Evolutionary conservation across 1,284 basidiomycete species (phyloP), one percentile per base, ranked within the genome.

Genomic region (Cryptococcus jaspeensis): DNA sequence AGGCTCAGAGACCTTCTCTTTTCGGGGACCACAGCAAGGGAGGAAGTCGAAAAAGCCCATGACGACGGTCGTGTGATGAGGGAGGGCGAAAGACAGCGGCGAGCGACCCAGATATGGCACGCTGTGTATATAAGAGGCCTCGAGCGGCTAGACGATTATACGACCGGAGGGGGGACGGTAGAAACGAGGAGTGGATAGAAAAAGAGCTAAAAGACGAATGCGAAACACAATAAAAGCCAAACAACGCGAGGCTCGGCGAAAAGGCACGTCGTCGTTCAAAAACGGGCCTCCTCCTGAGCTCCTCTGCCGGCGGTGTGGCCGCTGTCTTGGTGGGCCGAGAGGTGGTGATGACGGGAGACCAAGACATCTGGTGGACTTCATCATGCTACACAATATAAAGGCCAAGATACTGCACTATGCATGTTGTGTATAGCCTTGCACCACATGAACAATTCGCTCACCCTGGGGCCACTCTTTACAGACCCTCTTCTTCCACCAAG

Each of bases 31-130:
- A 56, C 64, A 66, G 38, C 64, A 66, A 16, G 60, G 56, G 11
- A 66, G 47, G 32, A 60, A 62, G 47, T 60, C 62, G 32, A 66
- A 50, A 32, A 66, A 43, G 18, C 60, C 62, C 64, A 66, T 66
- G 36, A 18, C 28, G 28, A 15, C 32, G 18, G 41, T 43, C 23
- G 41, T 43, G 39, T 16, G 15, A 41, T 13, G 20, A 20, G 20
- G 39, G 39, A 41, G 7, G 16, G 39, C 39, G 39, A n/a, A n/a
- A n/a, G n/a, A n/a, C n/a, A n/a, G n/a, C n/a, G n/a, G n/a, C n/a
- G n/a, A n/a, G n/a, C n/a, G n/a, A n/a, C n/a, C n/a, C n/a, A n/a
- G n/a, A n/a, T n/a, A n/a, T n/a, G n/a, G n/a, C n/a, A n/a, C n/a
- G n/a, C n/a, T n/a, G n/a, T n/a, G n/a, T n/a, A n/a, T n/a, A n/a